A percentile compares a stretch with the other conserved stretches of the same genome.
Evolutionary conservation across 169 alveolate genomes (phyloP).

Genomic region (Eimeria acervulina): DNA sequence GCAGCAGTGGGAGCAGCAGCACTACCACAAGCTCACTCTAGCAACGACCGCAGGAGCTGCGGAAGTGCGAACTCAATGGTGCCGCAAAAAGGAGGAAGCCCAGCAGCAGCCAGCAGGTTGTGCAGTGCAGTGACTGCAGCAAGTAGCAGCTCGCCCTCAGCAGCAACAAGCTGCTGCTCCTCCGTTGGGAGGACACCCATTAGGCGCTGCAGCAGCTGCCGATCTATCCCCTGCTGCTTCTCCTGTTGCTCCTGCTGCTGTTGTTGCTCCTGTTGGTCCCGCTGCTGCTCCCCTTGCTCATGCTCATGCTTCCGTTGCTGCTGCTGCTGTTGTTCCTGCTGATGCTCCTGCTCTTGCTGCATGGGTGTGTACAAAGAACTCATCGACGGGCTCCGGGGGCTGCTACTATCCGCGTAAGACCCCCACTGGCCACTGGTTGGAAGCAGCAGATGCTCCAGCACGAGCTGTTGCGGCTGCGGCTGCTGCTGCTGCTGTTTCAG

Average conservation of each 20-base stretch:
- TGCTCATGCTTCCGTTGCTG: not conserved
- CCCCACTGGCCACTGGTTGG: not conserved
- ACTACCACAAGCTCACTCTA: constrained; percentile 17
- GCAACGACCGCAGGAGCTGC: constrained; percentile 47
- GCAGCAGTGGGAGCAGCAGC: not conserved
- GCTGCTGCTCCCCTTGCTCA: not conserved
- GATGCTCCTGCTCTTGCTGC: constrained; percentile 47
- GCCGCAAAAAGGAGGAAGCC: constrained; percentile 13
- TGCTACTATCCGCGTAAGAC: not conserved
- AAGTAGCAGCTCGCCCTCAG: constrained; percentile 62
- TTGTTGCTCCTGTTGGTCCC: not conserved
- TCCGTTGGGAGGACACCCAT: not conserved
- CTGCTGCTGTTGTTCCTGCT: constrained; percentile 10
- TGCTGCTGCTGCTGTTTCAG: constrained; percentile 70
- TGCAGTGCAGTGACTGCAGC: constrained; percentile 52
- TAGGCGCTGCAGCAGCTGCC: constrained; percentile 29
- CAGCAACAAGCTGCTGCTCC: constrained; percentile 72
- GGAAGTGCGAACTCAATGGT: constrained; percentile 43
- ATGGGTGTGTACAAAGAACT: not conserved
- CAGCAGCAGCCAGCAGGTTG: constrained; percentile 34
- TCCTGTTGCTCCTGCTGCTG: constrained; percentile 7
- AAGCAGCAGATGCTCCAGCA: constrained; percentile 47
- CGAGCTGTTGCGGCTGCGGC: constrained; percentile 22
- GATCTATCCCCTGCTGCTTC: not conserved
- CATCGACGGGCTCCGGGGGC: not conserved